These are phyloP conservation scores for Apiotrichum domesticum DNA, from an alignment of 1,284 basidiomycete species.

Conservation along the genomic window DNA sequence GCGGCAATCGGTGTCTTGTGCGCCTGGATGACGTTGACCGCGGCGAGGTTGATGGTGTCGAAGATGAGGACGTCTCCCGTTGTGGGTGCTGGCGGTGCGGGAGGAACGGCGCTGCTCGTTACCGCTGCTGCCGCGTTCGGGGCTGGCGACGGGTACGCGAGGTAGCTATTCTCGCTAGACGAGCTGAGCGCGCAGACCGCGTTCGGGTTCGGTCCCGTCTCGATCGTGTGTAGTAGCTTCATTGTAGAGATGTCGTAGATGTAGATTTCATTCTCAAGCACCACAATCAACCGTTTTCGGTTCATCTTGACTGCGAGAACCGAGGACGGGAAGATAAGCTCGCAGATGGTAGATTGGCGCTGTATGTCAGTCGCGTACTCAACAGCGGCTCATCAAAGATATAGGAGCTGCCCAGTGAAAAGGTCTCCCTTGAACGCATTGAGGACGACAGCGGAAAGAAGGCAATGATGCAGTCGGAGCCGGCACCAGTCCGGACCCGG, in stretches of 20 bases:
- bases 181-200: conserved; percentile 93
- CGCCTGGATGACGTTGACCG: conserved; percentile 93
- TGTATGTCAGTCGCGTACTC: conserved; percentile 38
- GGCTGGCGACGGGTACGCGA: conserved; percentile 91
- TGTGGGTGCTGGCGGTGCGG: conserved; percentile 50
- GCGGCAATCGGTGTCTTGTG: conserved; percentile 91
- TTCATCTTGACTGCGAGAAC: conserved; percentile 96
- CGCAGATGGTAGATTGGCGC: conserved; percentile 98
- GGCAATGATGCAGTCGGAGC: too few species aligned
- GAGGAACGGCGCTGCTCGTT: conserved; percentile 34
- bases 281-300: conserved; percentile 89
- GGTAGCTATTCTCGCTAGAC: conserved; percentile 89
- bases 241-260: conserved; percentile 99
- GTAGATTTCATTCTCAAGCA: conserved; percentile 93
- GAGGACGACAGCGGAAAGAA: too few species aligned
- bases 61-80: conserved; percentile 87
- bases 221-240: conserved; percentile 94
- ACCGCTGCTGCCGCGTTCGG: conserved; percentile 59
- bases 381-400: too few species aligned
- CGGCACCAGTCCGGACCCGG: too few species aligned
- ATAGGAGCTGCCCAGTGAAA: too few species aligned
- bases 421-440: too few species aligned
- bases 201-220: conserved; percentile 91
- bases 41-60: conserved; percentile 82
- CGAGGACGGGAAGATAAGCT: conserved; percentile 91